Evolutionary conservation across 805 yeast genomes (phyloP).

Genomic region (Suhomyces tanzawaensis): DNA sequence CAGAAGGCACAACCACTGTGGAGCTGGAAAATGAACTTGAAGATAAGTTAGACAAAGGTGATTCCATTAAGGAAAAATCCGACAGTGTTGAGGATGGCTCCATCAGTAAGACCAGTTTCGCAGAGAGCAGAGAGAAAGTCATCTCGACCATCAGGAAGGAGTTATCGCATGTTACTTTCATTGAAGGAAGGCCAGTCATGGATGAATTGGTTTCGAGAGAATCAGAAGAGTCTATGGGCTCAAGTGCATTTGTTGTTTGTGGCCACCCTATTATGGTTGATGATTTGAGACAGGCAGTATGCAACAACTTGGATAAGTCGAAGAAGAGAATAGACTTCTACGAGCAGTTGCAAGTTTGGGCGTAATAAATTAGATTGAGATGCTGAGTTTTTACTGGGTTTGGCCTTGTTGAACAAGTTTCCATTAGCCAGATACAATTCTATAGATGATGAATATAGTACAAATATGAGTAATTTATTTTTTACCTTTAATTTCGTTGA

Average conservation of each 20-base stretch:
- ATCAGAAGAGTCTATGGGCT: conserved; percentile 36
- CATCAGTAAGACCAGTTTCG: neutral
- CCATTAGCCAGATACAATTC: no score
- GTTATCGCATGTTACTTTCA: conserved; percentile 17
- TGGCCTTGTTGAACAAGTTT: no score
- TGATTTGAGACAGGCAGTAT: conserved; percentile 47
- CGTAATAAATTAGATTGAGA: conserved; percentile 16
- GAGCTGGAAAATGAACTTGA: neutral
- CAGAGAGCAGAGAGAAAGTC: neutral
- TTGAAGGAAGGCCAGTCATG: conserved; percentile 46
- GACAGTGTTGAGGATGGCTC: neutral
- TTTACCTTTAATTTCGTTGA: no score
- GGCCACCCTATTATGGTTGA: conserved; percentile 64
- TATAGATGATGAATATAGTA: no score
- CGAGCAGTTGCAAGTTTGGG: conserved; percentile 78
- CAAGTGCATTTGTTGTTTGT: conserved; percentile 57
- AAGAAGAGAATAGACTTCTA: conserved; percentile 60
- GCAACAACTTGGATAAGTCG: conserved; percentile 35
- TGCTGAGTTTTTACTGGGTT: no score
- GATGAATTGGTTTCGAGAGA: conserved; percentile 35
- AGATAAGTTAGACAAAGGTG: neutral
- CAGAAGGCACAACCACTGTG: neutral
- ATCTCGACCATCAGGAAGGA: conserved; percentile 8
- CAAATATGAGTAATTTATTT: no score
- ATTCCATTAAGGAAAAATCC: conserved; percentile 1